Base-by-base conservation (phyloP, 345 rosid species). In the Eucalyptus sp. region DNA sequence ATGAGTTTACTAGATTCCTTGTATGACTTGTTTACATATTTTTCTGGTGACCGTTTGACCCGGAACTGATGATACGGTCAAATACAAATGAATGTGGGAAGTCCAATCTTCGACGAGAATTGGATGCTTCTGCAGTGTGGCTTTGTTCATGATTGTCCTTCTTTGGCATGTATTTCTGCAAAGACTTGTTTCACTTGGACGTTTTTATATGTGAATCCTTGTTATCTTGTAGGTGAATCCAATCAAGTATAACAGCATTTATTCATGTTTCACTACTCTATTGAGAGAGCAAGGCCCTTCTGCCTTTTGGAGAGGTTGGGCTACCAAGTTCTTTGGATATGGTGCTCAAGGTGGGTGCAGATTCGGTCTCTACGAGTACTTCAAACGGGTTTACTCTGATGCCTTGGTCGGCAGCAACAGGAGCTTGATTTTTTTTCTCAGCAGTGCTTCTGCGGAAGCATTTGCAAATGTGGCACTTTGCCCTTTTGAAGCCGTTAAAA, bases 291-390 rank as follows among this genome's bases (percentile, higher is more conserved):
- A 93, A 91, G 96, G 97, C 60, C 94, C 95, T 87, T 91, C 95
- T 88, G 90, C 92, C 50, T 92, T 95, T 58, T 95, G 96, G 96
- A 95, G 96, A 89, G 97, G 96, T 86, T 94, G 97, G 96, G 90
- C 94, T 18, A 95, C 93, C 37, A 95, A 94, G 92, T 90, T 94
- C 18, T 90, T 93, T 58, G 97, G 96, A 68, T 94, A 94, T 89
- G 95, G 96, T 81, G 93, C 88, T 90, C 96, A 96, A 92, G 98
- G 96, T 20, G 96, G 95, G 89, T 94, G 94, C 94, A 95, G 91
- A 90, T 95, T 94, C 25, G 95, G 96, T 66, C 93, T 95, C 86
- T 95, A 95, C 20, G 96, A 95, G 87, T 95, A 94, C 92, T 95
- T 95, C 88, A 94, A 93, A 93, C 93, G 87, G 86, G 91, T 92